A percentile compares a stretch with the other conserved stretches of the same genome.
Conservation (phyloP, 768 basidiomycete genomes). For the Cytidiella melzeri region DNA sequence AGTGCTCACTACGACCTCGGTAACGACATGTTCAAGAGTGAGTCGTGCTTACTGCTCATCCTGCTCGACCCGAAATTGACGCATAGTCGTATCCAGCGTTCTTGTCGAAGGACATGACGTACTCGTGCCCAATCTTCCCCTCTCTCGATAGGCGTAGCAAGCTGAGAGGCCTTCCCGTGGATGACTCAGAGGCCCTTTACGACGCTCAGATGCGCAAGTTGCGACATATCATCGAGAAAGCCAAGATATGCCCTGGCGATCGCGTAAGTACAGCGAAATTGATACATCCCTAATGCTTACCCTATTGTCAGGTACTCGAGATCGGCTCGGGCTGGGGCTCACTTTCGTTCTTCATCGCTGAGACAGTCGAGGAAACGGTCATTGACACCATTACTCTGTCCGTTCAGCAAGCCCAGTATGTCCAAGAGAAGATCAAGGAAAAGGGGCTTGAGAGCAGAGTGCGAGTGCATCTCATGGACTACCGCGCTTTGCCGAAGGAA, state of each 20-base stretch:
- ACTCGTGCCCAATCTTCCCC: constrained; percentile 67
- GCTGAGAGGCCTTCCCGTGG: not conserved
- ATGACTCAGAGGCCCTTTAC: constrained; percentile 17
- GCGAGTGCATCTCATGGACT: constrained; percentile 71
- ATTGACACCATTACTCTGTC: constrained; percentile 74
- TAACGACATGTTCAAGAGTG: constrained; percentile 68
- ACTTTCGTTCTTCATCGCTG: constrained; percentile 57
- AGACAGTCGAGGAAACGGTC: constrained; percentile 45
- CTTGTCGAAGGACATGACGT: constrained; percentile 68
- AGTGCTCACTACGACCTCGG: constrained; percentile 77
- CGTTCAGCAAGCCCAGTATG: constrained; percentile 44
- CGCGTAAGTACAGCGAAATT: constrained; percentile 18
- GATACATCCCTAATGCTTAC: no score
- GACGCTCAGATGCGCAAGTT: constrained; percentile 45
- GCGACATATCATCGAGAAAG: constrained; percentile 56
- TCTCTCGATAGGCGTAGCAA: constrained; percentile 54
- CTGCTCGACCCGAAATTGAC: constrained; percentile 1
- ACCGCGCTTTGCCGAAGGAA: constrained; percentile 52
- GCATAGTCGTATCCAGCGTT: constrained; percentile 34
- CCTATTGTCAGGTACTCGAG: constrained; percentile 49
- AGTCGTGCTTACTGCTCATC: constrained; percentile 4
- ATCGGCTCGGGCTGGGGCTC: constrained; percentile 81
- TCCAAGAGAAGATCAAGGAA: constrained; percentile 1
- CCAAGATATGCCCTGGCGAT: constrained; percentile 50
- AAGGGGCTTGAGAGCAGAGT: constrained; percentile 27